Percentiles rank a stretch among this genome's conserved stretches.
These are phyloP conservation scores for Phytophthora hybrid DNA, from an alignment of 352 stramenopile species.

Conservation along the genomic window DNA sequence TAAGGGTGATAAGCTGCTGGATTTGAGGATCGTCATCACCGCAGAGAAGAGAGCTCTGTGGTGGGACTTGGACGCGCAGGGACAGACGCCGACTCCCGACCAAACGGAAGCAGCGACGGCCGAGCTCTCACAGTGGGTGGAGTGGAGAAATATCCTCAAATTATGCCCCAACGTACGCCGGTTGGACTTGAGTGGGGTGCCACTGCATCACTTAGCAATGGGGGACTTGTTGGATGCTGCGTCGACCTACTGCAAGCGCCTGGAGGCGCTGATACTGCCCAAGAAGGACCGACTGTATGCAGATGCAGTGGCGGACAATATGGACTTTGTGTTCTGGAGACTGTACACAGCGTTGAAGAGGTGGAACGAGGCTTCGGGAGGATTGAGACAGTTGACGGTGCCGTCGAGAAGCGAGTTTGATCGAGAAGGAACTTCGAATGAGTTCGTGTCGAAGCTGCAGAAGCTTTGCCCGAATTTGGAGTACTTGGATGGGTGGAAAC, in stretches of 20 bases:
- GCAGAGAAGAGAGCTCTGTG: slow-evolving; percentile 38
- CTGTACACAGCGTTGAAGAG: slow-evolving; percentile 42
- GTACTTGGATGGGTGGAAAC: slow-evolving; percentile 75
- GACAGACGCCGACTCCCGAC: background rate
- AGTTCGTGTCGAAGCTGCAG: slow-evolving; percentile 41
- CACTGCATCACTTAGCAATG: slow-evolving; percentile 53
- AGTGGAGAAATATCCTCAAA: slow-evolving; percentile 51
- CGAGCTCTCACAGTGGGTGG: slow-evolving; percentile 45
- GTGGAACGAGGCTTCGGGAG: slow-evolving; percentile 39
- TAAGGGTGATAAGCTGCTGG: slow-evolving; percentile 28
- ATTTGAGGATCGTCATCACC: slow-evolving; percentile 44
- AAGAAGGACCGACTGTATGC: slow-evolving; percentile 37
- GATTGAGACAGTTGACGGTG: slow-evolving; percentile 47
- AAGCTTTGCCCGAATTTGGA: slow-evolving; percentile 60
- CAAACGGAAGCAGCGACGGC: slow-evolving; percentile 8
- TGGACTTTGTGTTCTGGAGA: slow-evolving; percentile 51
- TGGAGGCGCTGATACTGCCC: slow-evolving; percentile 53
- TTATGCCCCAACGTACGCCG: slow-evolving; percentile 47
- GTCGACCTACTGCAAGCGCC: slow-evolving; percentile 36
- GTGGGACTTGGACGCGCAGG: slow-evolving; percentile 44
- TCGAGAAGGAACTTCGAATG: slow-evolving; percentile 43
- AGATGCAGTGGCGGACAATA: slow-evolving; percentile 48
- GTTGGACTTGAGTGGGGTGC: slow-evolving; percentile 52
- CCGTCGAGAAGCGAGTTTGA: slow-evolving; percentile 45
- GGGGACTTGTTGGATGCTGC: slow-evolving; percentile 47